Conservation (phyloP, 2,329 filamentous ascomycete species). For the Hypoxylon sp. region DNA sequence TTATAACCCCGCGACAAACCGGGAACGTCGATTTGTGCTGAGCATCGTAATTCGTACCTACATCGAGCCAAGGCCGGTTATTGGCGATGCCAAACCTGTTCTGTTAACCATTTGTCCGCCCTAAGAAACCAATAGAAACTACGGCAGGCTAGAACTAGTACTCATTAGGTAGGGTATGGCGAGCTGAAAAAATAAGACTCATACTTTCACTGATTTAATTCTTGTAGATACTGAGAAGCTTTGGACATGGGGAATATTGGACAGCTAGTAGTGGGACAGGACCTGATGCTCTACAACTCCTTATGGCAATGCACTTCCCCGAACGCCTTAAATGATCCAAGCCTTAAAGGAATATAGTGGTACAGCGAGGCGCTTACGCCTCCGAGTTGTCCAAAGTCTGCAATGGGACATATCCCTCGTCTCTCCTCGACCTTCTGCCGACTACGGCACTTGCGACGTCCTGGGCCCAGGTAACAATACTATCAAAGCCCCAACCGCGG, state of each 20-base stretch:
- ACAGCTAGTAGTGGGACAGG: not conserved
- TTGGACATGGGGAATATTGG: constrained; percentile 29
- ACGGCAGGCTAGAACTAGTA: constrained; percentile 10
- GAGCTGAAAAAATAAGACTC: not conserved
- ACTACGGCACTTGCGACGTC: constrained; percentile 59
- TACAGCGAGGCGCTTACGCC: constrained; percentile 34
- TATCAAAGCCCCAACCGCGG: constrained; percentile 59
- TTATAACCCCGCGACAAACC: constrained; percentile 14
- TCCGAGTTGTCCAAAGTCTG: constrained; percentile 63
- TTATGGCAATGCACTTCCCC: constrained; percentile 17
- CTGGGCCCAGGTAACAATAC: constrained; percentile 60
- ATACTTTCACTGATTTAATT: constrained; percentile 11
- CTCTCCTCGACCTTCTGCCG: constrained; percentile 56
- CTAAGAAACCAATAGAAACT: constrained; percentile 11
- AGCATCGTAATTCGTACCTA: constrained; percentile 11
- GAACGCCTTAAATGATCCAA: constrained; percentile 10
- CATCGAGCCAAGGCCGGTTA: not conserved
- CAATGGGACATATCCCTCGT: constrained; percentile 73
- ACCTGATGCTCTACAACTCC: constrained; percentile 22
- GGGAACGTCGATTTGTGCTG: not conserved
- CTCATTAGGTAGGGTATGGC: constrained; percentile 5
- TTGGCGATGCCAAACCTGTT: not conserved
- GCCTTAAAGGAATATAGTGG: not conserved
- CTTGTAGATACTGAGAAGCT: constrained; percentile 17
- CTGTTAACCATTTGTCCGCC: not conserved